Evolutionary conservation across 1,139 yeast species (phyloP).

Genomic region (Lodderomyces oxycetoniae): DNA sequence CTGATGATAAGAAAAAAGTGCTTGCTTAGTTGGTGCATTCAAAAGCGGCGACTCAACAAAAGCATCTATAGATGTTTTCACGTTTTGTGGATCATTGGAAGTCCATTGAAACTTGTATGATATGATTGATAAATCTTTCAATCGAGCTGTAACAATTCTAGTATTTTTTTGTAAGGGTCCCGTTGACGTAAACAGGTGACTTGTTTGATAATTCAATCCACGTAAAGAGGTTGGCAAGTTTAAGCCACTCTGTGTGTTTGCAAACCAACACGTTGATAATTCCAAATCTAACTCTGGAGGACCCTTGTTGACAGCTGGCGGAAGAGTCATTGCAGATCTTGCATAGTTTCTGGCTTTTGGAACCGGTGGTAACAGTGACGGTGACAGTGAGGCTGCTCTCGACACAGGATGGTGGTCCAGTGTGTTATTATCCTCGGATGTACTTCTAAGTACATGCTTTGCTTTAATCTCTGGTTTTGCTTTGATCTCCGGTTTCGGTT

Average conservation of each 20-base stretch:
- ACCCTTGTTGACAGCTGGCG: constrained; percentile 13
- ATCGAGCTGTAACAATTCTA: constrained; percentile 32
- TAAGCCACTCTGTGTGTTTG: constrained; percentile 19
- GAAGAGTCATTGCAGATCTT: constrained; percentile 17
- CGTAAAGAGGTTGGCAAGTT: constrained; percentile 33
- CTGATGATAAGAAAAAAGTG: constrained; percentile 37
- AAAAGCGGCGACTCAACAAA: constrained; percentile 50
- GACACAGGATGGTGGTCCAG: too few relatives aligned
- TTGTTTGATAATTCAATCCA: constrained; percentile 34
- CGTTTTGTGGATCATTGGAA: constrained; percentile 20
- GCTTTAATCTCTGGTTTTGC: constrained; percentile 16
- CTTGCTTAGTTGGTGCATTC: constrained; percentile 31
- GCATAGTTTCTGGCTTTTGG: constrained; percentile 34
- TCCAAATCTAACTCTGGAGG: constrained; percentile 42
- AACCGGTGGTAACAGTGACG: constrained; percentile 28
- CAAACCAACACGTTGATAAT: constrained; percentile 44
- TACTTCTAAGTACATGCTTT: constrained; percentile 8
- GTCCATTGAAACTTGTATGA: constrained; percentile 48
- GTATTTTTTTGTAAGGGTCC: constrained; percentile 14
- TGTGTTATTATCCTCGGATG: too few relatives aligned
- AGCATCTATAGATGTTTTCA: constrained; percentile 25
- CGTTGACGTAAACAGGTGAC: constrained; percentile 19
- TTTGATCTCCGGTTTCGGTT: constrained; percentile 12
- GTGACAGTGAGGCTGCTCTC: constrained; percentile 7
- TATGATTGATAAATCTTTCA: constrained; percentile 49